Conservation (phyloP, 78 protist species). For the Isochrysis galbana region DNA sequence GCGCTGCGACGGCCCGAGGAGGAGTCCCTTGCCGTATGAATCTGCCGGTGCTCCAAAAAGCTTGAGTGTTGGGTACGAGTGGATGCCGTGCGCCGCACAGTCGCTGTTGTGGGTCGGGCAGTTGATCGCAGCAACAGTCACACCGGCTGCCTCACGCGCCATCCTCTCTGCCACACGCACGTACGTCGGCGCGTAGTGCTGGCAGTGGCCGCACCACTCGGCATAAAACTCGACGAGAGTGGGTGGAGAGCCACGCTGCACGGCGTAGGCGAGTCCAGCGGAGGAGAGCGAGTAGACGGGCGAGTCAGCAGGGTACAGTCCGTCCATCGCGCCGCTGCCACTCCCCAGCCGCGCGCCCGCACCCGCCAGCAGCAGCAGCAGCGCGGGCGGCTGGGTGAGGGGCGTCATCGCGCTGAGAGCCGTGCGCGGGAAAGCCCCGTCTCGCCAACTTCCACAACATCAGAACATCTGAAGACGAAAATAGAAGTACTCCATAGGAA, state of each 20-base stretch:
- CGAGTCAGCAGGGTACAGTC: not conserved
- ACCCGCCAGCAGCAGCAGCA: too few species aligned
- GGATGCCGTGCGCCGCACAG: not conserved
- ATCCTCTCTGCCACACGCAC: not conserved
- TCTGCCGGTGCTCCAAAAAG: not conserved
- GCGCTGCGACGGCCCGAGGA: too few species aligned
- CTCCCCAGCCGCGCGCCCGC: too few species aligned
- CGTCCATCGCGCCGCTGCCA: too few species aligned
- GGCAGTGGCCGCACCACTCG: conserved; percentile 19
- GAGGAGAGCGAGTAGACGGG: not conserved
- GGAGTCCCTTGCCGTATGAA: too few species aligned
- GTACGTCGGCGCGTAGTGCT: not conserved
- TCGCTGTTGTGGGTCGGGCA: not conserved
- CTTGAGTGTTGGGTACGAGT: not conserved
- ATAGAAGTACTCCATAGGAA: too few species aligned
- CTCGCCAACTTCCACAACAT: too few species aligned
- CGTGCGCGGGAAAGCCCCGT: too few species aligned
- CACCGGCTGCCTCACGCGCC: too few species aligned
- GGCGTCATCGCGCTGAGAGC: too few species aligned
- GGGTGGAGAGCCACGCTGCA: not conserved
- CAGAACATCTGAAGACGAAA: too few species aligned
- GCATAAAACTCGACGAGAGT: not conserved
- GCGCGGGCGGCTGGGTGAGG: too few species aligned
- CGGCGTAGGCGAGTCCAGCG: not conserved
- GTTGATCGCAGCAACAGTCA: not conserved